Evolutionary conservation across 2,329 filamentous ascomycete genomes (phyloP), one percentile per base, ranked within the genome.

Genomic region (Fusarium oxysporum): DNA sequence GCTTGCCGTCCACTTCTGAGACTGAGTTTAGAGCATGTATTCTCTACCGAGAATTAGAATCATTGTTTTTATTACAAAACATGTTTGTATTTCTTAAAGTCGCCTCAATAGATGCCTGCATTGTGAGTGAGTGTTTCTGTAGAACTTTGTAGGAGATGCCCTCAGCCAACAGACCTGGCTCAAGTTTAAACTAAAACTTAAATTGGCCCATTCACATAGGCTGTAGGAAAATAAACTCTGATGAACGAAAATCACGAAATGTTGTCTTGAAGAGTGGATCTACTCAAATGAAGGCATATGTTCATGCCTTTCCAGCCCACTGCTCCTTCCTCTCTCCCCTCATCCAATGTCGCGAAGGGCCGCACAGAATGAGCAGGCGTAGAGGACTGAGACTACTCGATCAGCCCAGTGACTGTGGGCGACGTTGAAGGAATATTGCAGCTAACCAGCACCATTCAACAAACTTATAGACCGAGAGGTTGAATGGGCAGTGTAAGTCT

Each of bases 401-500:
- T 28, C 25, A 28, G 25, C 19, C 17, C 13, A 21, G 44, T 13
- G 44, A 47, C 17, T 30, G 19, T 47, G 44, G 25, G 25, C 12
- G 17, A 10, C 12, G 30, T 48, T 48, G 28, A 8, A 17, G 35
- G 2, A 16, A 41, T 35, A 35, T 40, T 41, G 28, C 44, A 41
- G 47, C 45, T 44, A 25, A 28, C 25, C 33, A 30, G 33, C 28
- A 16, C 35, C 23, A 35, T 53, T 37, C 28, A 43, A 23, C 40
- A 17, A 6, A 16, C 2, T 4, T 23, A 6, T 25, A n/a, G 14
- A 16, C 13, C 8, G 4, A 21, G 19, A 19, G 8, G 8, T 28
- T 40, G 47, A 35, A 37, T 50, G 59, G 48, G 41, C 25, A 38
- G 38, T n/a, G 59, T 33, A 33, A 41, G 51, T 35, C 17, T 17